phyloP scores from a whole-genome alignment of 495 filamentous ascomycete genomes.

The Tuber indicum region DNA sequence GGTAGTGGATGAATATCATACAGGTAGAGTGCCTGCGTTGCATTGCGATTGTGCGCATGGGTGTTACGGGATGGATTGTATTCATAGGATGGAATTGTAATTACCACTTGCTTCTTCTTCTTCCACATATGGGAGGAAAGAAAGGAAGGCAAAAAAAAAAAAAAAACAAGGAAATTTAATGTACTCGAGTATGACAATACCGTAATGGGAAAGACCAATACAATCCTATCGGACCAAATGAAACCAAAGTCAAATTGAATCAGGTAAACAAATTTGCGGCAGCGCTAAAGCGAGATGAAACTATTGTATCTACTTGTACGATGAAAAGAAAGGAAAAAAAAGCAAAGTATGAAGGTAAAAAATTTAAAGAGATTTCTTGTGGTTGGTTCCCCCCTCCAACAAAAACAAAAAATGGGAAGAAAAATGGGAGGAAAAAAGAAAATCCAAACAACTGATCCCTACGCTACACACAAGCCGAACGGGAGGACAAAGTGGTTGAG shows the following conservation, averaged over 20 bases:
- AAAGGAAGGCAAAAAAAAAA: background rate
- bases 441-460: background rate
- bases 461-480: background rate
- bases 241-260: background rate
- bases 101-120: background rate
- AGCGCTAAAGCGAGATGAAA: background rate
- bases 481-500: background rate
- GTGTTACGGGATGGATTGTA: background rate
- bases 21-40: background rate
- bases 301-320: background rate
- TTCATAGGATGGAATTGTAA: background rate
- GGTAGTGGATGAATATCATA: background rate
- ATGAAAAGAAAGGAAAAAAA: background rate
- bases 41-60: background rate
- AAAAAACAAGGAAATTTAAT: background rate
- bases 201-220: background rate
- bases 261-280: background rate
- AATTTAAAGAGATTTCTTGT: background rate
- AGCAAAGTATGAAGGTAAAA: background rate
- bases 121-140: background rate
- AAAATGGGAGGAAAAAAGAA: background rate
- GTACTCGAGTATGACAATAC: background rate
- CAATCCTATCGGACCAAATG: background rate
- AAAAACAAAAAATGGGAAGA: background rate
- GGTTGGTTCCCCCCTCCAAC: background rate